Percentiles rank a stretch among this genome's conserved stretches.
phyloP scores from a whole-genome alignment of 768 basidiomycete genomes.

The Boletus rufocinnamomeus region DNA sequence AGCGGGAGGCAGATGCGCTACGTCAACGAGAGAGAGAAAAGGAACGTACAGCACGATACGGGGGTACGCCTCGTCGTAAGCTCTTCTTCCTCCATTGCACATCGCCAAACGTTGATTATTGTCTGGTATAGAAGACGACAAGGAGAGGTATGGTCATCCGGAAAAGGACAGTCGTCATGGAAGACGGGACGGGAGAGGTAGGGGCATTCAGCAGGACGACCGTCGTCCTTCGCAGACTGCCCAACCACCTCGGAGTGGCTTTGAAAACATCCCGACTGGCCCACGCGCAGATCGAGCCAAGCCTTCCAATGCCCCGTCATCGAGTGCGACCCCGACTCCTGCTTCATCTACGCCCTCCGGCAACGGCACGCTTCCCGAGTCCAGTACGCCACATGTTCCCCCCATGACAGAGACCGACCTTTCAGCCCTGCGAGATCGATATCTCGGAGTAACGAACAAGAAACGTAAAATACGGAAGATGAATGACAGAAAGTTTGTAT shows the following conservation, averaged over 20 bases:
- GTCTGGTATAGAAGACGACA: slow-evolving; percentile 46
- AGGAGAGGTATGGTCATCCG: slow-evolving; percentile 47
- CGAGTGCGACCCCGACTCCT: slow-evolving; percentile 49
- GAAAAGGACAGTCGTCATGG: slow-evolving; percentile 50
- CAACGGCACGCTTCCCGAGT: slow-evolving; percentile 35
- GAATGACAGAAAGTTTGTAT: slow-evolving; percentile 97
- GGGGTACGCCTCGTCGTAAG: slow-evolving; percentile 39
- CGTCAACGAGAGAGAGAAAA: slow-evolving; percentile 51
- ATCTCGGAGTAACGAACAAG: slow-evolving; percentile 93
- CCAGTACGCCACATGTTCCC: slow-evolving; percentile 48
- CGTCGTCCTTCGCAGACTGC: slow-evolving; percentile 36
- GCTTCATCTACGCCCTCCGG: slow-evolving; percentile 43
- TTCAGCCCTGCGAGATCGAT: slow-evolving; percentile 83
- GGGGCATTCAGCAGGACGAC: slow-evolving; percentile 40
- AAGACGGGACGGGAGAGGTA: slow-evolving; percentile 42
- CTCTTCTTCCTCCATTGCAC: neutral
- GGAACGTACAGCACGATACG: slow-evolving; percentile 40
- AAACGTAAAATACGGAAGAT: slow-evolving; percentile 93
- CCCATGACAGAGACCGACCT: slow-evolving; percentile 83
- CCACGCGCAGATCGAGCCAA: slow-evolving; percentile 77
- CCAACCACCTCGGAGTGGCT: slow-evolving; percentile 45
- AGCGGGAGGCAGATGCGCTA: slow-evolving; percentile 71
- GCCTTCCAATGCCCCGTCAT: slow-evolving; percentile 31
- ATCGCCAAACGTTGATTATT: slow-evolving; percentile 16
- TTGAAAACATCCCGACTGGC: slow-evolving; percentile 77